Base-by-base conservation (phyloP, 31 red algal genomes). In the Asparagopsis taxiformis region DNA sequence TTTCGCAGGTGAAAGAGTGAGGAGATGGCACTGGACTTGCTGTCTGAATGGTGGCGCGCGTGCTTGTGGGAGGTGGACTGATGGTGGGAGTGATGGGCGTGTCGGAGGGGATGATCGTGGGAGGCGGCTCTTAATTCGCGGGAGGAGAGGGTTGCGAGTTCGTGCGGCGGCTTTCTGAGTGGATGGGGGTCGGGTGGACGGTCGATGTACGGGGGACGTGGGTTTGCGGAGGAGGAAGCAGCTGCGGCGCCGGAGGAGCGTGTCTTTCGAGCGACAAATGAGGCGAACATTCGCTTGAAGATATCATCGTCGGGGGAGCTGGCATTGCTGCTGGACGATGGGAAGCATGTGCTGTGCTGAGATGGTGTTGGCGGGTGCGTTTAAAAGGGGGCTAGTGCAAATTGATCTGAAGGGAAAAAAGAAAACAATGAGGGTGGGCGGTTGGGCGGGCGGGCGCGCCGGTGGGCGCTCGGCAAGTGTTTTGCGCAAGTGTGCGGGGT, bases 221-320 rank as follows among this genome's bases (percentile, higher is more conserved):
- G 8, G 29, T 23, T 31, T 31, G 59, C 59, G 59, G 33, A 7
- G 32, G 3, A 1, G 38, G 62, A 36, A 43, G 1, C 4, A 38
- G 2, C 32, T 33, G 33, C 31, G 17, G 35, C 6, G 30, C 15
- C 3, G 55, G 34, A 13, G 46, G 62, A 24, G 30, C 41, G 65
- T 39, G 51, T 77, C 60, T 70, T 68, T 41, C 69, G 80, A 0
- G 68, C 70, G 9, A 87, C 72, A 35, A 87, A 87, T 9, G 57
- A 68, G 62, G 82, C 82, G 49, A 87, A 87, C 82, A 87, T 87
- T 9, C 72, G 46, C 59, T 87, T 75, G 72, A 87, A 87, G 31
- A 87, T 62, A 44, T 87, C 82, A 62, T 87, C 82, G 57, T 87
- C 82, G 44, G 74, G 46, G 9, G 72, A 32, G 63, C 23, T 31